Evolutionary conservation across 805 yeast species (phyloP), one percentile per base, ranked within the genome.

Genomic region (Saccharomycopsis fermentans): DNA sequence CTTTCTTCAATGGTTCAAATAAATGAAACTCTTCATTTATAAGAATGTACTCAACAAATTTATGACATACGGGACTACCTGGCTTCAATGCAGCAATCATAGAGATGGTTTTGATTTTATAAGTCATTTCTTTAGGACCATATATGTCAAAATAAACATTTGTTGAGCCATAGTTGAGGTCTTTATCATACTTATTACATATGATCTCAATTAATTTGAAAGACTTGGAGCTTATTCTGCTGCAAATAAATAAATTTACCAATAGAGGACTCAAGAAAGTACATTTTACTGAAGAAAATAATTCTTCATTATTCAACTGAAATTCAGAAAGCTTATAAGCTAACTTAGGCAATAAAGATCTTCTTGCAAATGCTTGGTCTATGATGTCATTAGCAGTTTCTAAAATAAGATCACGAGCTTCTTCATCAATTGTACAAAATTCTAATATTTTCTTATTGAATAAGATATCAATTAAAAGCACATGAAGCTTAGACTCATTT

Each of bases 311-410:
- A 35, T 77, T 78, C 0, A 69, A 52, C 64, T 82, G 82, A 63
- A 74, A 83, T 4, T 67, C 63, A 5, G 76, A 72, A 3, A 90
- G 63, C 5, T 73, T 66, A 29, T 68, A 68, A 9, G 86, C 74
- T 11, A 90, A 67, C 0, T 76, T 64, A 0, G 96, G 91, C 26
- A 89, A 69, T 6, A 90, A 70, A 2, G 86, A 77, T 63, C 95
- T 80, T 69, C 96, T 78, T 0, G 87, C 83, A 57, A 67, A 75
- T 0, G 88, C 71, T 52, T 78, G 76, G 1, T 65, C 63, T 32
- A 84, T 71, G 19, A 60, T 50, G 27, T 24, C 36, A 16, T 52
- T 32, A 19, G 35, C 16, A 29, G 24, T 14, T 6, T 26, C 50
- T 4, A 17, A 16, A 11, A 59, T 56, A 1, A 32, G 16, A n/a